Conservation (phyloP, 129 eudicot species). For the Chrysanthemum lavandulifolium region DNA sequence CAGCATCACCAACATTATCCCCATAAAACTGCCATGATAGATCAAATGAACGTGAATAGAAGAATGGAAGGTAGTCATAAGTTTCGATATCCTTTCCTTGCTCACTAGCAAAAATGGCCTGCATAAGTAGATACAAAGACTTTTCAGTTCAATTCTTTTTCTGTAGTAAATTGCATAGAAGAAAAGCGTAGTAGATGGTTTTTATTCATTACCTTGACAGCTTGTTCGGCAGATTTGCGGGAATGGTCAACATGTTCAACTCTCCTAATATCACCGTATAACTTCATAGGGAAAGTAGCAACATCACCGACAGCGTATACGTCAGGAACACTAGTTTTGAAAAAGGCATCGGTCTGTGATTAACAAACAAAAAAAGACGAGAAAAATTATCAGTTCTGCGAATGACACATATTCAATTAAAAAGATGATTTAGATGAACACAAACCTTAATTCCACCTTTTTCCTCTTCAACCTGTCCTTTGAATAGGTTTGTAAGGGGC, state of each 20-base stretch:
- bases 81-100: slow-evolving; percentile 64
- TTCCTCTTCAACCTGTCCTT: slow-evolving; percentile 96
- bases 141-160: slow-evolving; percentile 13
- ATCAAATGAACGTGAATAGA: slow-evolving; percentile 94
- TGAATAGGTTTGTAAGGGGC: slow-evolving; percentile 79
- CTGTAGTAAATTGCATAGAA: not conserved
- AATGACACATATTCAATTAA: not conserved
- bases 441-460: slow-evolving; percentile 98
- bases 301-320: slow-evolving; percentile 99
- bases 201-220: slow-evolving; percentile 67
- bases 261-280: slow-evolving; percentile 80
- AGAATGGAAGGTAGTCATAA: slow-evolving; percentile 91
- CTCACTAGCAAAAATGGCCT: slow-evolving; percentile 87
- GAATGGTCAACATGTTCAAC: slow-evolving; percentile 99
- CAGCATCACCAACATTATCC: slow-evolving; percentile 88
- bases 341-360: slow-evolving; percentile 90
- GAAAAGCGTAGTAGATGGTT: not conserved
- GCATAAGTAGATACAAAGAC: slow-evolving; percentile 19
- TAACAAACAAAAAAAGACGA: slow-evolving; percentile 18
- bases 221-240: slow-evolving; percentile 99
- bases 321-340: slow-evolving; percentile 79
- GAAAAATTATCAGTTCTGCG: not conserved
- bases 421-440: slow-evolving; percentile 1
- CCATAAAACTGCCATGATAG: slow-evolving; percentile 99
- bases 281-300: slow-evolving; percentile 94